These are phyloP conservation scores for Trichophaea hybrida DNA, from an alignment of 2,329 filamentous ascomycete species.

Conservation along the genomic window DNA sequence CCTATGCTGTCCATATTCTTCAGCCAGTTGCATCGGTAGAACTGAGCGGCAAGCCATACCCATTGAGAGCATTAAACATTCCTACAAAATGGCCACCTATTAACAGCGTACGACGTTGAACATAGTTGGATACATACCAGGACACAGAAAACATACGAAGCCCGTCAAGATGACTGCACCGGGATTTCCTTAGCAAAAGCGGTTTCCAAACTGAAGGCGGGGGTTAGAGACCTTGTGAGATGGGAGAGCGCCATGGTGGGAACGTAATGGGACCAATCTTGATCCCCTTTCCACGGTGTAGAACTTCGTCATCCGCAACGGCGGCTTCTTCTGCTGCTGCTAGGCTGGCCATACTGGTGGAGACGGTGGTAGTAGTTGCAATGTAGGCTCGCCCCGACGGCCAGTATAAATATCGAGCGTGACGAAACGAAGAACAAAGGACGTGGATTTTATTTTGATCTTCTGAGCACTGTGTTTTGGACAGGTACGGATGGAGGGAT, in stretches of 20 bases:
- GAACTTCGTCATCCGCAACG: neutral
- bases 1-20: constrained; percentile 10
- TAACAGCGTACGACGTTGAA: constrained; percentile 1
- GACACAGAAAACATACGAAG: constrained; percentile 25
- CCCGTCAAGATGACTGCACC: constrained; percentile 20
- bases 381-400: too few species aligned
- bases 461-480: too few species aligned
- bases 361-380: neutral
- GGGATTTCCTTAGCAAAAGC: too few species aligned
- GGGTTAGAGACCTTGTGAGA: constrained; percentile 17
- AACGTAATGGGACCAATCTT: constrained; percentile 19
- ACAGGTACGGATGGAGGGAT: too few species aligned
- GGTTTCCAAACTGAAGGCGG: too few species aligned
- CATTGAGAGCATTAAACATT: constrained; percentile 24
- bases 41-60: constrained; percentile 11
- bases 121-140: constrained; percentile 11
- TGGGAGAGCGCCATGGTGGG: constrained; percentile 20
- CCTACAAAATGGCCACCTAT: constrained; percentile 1
- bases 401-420: too few species aligned
- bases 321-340: neutral
- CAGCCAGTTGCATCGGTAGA: neutral
- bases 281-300: neutral
- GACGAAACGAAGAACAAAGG: too few species aligned
- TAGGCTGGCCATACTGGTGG: neutral
- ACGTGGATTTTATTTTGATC: too few species aligned